Base-by-base conservation (phyloP, 352 stramenopile species). In the Blastocystis sp. region DNA sequence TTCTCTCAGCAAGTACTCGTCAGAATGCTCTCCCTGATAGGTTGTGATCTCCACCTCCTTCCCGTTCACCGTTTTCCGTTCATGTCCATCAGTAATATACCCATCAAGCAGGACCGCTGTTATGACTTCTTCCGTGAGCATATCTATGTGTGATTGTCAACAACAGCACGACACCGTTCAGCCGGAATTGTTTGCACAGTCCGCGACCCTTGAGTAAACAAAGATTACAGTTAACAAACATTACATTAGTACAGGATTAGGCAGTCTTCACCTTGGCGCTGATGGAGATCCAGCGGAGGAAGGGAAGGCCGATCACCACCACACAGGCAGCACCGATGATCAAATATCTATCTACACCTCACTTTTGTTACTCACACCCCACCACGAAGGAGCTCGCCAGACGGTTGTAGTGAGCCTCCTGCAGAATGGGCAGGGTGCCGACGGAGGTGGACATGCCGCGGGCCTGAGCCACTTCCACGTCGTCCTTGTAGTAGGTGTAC, bases 371-470 rank as follows among this genome's bases (percentile, higher is more conserved):
- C 41, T 9, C 62, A n/a, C 40, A 0, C 14, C 41, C 64, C 19
- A 74, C 64, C 64, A 74, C 41, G 23, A 74, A 74, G 4, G 34
- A 53, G 41, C 64, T 74, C 11, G 64, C 40, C n/a, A 74, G 23
- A 74, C 64, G 64, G 11, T 48, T 28, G 23, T 53, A 74, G n/a
- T 74, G 64, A 19, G 64, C 64, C 19, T 74, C 64, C 64, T 74
- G 64, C 5, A 74, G 64, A 74, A 74, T 69, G 62, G 62, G 62
- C 7, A 69, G 62, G 7, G 62, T 69, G 40, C 62, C 62, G 7
- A 69, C 40, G 40, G 62, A 69, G 40, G 62, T 45, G 40, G 62
- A 69, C 48, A 56, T 56, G 48, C 48, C 48, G 48, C 48, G 48
- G 11, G 48, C 48, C 48, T 56, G 48, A 56, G 48, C 48, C 48